Conservation (phyloP, 1,139 yeast species). For the Blastobotrys capitulatus region DNA sequence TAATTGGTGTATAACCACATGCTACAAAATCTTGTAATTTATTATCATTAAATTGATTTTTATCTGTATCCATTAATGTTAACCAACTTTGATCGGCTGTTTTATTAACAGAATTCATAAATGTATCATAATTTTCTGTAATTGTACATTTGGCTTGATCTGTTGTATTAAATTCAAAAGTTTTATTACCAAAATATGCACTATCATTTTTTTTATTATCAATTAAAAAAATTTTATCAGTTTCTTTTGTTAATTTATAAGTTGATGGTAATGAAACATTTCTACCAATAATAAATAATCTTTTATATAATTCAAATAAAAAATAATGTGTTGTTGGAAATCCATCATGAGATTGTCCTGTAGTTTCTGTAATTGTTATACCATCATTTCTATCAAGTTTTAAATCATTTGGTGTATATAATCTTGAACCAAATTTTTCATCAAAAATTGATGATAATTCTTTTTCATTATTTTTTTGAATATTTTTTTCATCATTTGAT, state of each 20-base stretch:
- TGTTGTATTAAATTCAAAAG: constrained; percentile 3
- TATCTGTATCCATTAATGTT: constrained; percentile 10
- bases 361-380: constrained; percentile 21
- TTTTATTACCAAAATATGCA: constrained; percentile 8
- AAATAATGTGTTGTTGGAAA: constrained; percentile 44
- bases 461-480: constrained; percentile 8
- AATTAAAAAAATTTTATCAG: constrained; percentile 9
- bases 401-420: constrained; percentile 36
- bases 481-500: constrained; percentile 5
- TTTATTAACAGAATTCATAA: constrained; percentile 4
- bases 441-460: not conserved
- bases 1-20: constrained; percentile 59
- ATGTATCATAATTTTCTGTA: not conserved
- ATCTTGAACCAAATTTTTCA: constrained; percentile 18
- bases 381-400: constrained; percentile 24
- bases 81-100: constrained; percentile 14
- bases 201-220: constrained; percentile 1
- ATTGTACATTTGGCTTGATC: constrained; percentile 1
- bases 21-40: constrained; percentile 39
- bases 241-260: constrained; percentile 15
- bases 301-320: constrained; percentile 38
- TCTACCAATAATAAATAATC: constrained; percentile 35
- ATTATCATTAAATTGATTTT: constrained; percentile 20
- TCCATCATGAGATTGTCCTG: constrained; percentile 18
- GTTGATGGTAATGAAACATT: constrained; percentile 14